Conservation (phyloP, 306 rosid genomes). For the Glycine soja region DNA sequence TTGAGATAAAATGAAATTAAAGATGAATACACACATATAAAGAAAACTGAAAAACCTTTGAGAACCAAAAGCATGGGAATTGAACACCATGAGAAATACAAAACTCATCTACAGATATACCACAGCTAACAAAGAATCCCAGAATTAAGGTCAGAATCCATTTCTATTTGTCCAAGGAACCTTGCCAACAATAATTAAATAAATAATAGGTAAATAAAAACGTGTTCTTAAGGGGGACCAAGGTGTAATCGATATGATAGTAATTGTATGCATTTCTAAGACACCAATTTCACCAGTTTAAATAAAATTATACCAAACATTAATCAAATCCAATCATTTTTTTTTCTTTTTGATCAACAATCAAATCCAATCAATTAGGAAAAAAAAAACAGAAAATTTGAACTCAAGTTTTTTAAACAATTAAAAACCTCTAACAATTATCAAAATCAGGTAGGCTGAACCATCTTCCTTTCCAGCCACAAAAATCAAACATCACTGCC, state of each 20-base stretch:
- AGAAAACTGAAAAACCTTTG: not conserved
- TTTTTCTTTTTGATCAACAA: no score
- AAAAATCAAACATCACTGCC: conserved; percentile 1
- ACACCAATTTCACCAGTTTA: conserved; percentile 30
- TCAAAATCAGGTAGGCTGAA: conserved; percentile 13
- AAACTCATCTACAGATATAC: conserved; percentile 3
- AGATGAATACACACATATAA: not conserved
- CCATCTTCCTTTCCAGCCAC: conserved; percentile 21
- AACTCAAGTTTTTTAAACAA: conserved; percentile 26
- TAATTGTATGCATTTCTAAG: no score
- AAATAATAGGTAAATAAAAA: not conserved
- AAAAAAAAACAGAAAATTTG: not conserved
- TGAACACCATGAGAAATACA: conserved; percentile 9
- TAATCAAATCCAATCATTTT: conserved; percentile 36
- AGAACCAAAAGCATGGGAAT: conserved; percentile 26
- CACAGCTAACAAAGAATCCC: conserved; percentile 30
- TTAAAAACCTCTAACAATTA: conserved; percentile 22
- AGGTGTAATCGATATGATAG: no score
- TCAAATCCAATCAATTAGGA: conserved; percentile 8
- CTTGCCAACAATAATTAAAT: conserved; percentile 1
- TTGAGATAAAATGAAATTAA: conserved; percentile 1
- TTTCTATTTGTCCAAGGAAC: not conserved
- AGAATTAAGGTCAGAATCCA: conserved; percentile 33
- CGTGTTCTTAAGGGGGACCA: not conserved
- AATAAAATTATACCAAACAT: conserved; percentile 17